Evolutionary conservation across 345 rosid species (phyloP).

Genomic region (Eucalyptus decipiens): DNA sequence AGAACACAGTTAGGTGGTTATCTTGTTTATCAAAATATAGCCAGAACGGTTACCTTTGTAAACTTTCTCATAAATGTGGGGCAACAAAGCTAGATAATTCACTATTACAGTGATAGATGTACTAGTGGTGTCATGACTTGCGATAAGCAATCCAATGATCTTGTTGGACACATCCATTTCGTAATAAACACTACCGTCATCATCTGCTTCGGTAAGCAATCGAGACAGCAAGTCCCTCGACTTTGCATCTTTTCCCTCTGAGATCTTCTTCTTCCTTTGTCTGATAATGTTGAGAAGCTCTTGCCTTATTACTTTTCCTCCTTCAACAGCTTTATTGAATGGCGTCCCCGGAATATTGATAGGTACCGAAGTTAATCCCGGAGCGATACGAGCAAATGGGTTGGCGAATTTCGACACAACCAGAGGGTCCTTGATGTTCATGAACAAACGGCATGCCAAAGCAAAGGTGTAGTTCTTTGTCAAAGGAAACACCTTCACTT

Average conservation of each 20-base stretch:
- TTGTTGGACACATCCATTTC: background rate
- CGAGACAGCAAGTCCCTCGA: background rate
- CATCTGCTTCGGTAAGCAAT: background rate
- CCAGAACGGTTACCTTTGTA: background rate
- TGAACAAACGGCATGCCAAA: background rate
- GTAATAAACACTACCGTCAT: background rate
- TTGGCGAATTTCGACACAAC: background rate
- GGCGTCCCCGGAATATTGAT: background rate
- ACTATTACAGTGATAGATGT: background rate
- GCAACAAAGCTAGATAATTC: background rate
- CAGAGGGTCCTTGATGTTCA: background rate
- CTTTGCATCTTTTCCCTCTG: background rate
- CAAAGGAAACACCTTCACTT: background rate
- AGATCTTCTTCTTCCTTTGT: background rate
- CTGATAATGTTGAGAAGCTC: background rate
- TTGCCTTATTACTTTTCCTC: background rate
- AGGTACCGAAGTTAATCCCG: background rate
- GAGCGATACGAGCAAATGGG: background rate
- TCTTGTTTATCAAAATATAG: too few relatives aligned
- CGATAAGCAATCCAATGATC: background rate
- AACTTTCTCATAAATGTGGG: background rate
- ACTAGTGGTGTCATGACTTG: background rate
- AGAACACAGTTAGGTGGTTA: background rate
- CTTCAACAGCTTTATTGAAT: background rate
- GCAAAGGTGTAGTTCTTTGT: background rate